phyloP scores from a whole-genome alignment of 2,329 filamentous ascomycete genomes.

The Colletotrichum nymphaeae region DNA sequence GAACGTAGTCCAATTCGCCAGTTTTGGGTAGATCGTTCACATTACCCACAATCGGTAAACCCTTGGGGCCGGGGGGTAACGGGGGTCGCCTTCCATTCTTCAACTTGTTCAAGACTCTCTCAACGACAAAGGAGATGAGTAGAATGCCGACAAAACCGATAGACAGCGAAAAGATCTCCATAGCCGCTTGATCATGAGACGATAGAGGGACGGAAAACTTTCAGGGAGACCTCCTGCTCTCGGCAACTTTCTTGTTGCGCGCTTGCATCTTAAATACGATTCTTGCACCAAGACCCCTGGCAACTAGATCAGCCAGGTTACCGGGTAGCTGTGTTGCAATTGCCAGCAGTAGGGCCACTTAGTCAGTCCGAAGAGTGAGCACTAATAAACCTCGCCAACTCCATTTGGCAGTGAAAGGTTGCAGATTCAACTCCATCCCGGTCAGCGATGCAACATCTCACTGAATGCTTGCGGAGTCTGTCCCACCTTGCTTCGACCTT shows the following conservation, averaged over 20 bases:
- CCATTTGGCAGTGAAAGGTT: background rate
- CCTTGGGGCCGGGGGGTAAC: conserved; percentile 43
- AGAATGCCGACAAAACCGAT: background rate
- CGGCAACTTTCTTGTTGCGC: background rate
- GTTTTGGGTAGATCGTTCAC: conserved; percentile 55
- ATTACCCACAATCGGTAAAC: conserved; percentile 58
- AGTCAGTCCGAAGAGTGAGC: background rate
- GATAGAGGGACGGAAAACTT: background rate
- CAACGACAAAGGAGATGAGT: background rate
- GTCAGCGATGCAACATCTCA: background rate
- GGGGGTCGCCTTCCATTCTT: conserved; percentile 7
- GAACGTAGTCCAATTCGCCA: conserved; percentile 43
- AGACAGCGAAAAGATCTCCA: background rate
- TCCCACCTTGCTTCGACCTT: background rate
- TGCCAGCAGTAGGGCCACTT: background rate
- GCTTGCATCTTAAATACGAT: background rate
- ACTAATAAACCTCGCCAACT: background rate
- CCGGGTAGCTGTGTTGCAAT: background rate
- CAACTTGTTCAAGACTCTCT: background rate
- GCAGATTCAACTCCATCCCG: background rate
- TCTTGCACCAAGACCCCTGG: too few relatives aligned
- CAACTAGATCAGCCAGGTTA: background rate
- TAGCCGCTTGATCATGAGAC: background rate
- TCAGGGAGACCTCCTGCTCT: background rate
- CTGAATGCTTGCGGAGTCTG: background rate